Percentiles rank a stretch among this genome's conserved stretches.
phyloP scores from a whole-genome alignment of 2,329 filamentous ascomycete species.

The Apiospora hydei region DNA sequence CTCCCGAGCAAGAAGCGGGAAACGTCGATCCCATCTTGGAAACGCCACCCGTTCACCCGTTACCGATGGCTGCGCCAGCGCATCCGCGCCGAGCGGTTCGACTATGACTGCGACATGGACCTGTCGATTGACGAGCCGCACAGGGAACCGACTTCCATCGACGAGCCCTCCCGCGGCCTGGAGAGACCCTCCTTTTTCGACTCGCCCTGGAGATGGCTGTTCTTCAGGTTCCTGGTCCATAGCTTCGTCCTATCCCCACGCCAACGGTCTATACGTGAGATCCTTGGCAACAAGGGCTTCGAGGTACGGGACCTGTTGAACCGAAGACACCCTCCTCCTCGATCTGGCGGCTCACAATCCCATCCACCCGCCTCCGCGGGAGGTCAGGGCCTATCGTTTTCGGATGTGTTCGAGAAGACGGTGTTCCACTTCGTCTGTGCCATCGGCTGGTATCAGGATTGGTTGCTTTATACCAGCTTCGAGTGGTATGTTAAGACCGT shows the following conservation, averaged over 20 bases:
- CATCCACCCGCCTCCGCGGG: no score
- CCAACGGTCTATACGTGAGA: neutral
- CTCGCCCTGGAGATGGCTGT: neutral
- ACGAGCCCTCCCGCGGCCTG: neutral
- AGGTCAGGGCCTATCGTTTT: neutral
- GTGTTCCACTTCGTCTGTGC: neutral
- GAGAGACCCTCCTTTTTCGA: neutral
- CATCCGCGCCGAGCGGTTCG: neutral
- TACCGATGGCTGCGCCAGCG: neutral
- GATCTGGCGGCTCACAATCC: neutral
- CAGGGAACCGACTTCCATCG: neutral
- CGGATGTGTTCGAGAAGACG: neutral
- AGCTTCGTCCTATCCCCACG: neutral
- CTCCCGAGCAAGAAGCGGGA: neutral
- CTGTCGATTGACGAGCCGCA: no score
- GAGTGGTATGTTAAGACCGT: neutral
- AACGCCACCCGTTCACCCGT: neutral
- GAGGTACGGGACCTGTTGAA: neutral
- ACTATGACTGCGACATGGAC: neutral
- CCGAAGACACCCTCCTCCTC: neutral
- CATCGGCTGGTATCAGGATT: neutral
- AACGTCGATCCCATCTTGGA: neutral
- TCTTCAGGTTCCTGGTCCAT: neutral
- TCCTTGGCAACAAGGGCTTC: neutral
- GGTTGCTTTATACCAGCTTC: neutral